These are phyloP conservation scores for Salix udensis DNA, from an alignment of 345 rosid genomes.

Conservation along the genomic window DNA sequence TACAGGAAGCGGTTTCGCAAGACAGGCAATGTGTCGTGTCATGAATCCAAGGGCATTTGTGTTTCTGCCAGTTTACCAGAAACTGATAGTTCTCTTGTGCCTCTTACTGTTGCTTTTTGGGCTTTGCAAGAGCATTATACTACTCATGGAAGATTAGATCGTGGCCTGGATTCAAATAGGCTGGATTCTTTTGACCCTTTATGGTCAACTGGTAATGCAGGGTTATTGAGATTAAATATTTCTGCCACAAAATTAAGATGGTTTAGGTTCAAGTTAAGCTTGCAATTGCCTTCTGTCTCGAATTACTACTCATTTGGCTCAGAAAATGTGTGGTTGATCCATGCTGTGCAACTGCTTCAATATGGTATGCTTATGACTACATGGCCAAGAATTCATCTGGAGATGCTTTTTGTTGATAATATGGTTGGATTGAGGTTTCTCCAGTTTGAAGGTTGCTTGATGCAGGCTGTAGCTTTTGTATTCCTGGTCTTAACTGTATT, in stretches of 20 bases:
- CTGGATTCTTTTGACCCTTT: not conserved
- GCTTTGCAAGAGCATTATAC: conserved; percentile 26
- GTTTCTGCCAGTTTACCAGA: conserved; percentile 12
- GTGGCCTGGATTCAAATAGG: conserved; percentile 25
- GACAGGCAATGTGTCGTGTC: conserved; percentile 20
- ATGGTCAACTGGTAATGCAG: conserved; percentile 37
- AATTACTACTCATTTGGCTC: conserved; percentile 26
- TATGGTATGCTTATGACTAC: conserved; percentile 47
- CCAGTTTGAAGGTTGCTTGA: conserved; percentile 76
- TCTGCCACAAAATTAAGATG: conserved; percentile 31
- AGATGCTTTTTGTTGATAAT: conserved; percentile 79
- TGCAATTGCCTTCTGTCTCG: conserved; percentile 33
- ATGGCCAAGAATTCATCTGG: conserved; percentile 80
- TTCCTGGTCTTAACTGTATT: conserved; percentile 51
- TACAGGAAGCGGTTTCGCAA: conserved; percentile 67
- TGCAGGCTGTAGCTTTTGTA: conserved; percentile 56
- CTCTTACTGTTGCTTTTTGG: conserved; percentile 23
- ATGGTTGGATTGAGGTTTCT: conserved; percentile 67
- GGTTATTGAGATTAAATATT: conserved; percentile 34
- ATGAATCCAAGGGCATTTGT: conserved; percentile 19
- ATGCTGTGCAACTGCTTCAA: conserved; percentile 42
- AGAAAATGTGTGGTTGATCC: conserved; percentile 42
- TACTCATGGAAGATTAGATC: conserved; percentile 25
- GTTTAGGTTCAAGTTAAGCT: conserved; percentile 37
- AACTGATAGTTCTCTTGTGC: conserved; percentile 17